phyloP scores from a whole-genome alignment of 148 eudicot genomes.

The Pharnaceum exiguum region DNA sequence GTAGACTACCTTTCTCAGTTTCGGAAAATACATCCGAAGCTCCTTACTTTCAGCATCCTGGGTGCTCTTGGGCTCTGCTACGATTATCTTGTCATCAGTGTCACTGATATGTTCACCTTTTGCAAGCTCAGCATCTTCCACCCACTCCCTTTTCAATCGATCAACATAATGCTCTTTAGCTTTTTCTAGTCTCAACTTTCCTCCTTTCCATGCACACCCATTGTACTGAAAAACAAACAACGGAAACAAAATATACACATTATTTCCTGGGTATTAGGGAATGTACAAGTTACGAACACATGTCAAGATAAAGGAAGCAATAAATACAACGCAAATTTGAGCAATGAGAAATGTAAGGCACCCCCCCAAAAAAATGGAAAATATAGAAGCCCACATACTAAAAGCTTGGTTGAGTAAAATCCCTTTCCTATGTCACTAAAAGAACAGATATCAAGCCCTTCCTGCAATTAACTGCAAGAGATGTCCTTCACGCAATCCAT shows the following conservation, averaged over 20 bases:
- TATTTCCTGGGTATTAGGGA: not conserved
- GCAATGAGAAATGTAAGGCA: no score
- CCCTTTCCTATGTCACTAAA: no score
- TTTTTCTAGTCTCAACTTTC: constrained; percentile 84
- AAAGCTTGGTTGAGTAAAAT: no score
- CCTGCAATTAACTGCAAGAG: no score
- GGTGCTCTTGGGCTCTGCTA: constrained; percentile 32
- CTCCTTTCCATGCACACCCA: constrained; percentile 98
- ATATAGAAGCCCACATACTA: no score
- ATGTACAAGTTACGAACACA: no score
- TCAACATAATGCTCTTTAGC: constrained; percentile 79
- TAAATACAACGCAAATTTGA: no score
- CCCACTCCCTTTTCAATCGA: constrained; percentile 68
- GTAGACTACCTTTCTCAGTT: constrained; percentile 56
- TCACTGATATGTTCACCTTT: constrained; percentile 21
- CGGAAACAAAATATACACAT: not conserved
- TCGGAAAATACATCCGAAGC: constrained; percentile 72
- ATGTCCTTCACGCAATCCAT: no score
- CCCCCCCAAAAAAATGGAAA: no score
- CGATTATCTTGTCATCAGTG: constrained; percentile 25
- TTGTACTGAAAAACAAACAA: constrained; percentile 55
- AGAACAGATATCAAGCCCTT: no score
- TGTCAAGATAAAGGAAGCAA: no score
- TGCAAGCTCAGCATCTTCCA: constrained; percentile 53
- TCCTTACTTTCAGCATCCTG: constrained; percentile 38